These are phyloP conservation scores for Syzygium syzygioides DNA, from an alignment of 441 rosid species.

Conservation along the genomic window DNA sequence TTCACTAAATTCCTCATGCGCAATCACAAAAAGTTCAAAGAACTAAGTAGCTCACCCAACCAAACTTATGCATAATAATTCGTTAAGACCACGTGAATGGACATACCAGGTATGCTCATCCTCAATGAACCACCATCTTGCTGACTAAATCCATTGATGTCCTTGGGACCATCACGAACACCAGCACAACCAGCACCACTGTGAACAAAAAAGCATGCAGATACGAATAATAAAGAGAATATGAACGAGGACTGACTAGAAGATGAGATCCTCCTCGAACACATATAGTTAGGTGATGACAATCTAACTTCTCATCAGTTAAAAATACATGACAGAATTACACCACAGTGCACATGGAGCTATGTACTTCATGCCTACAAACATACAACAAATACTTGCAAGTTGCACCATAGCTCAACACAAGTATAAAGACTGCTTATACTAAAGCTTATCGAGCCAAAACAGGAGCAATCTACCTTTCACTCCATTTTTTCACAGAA, in stretches of 20 bases:
- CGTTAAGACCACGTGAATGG: not conserved
- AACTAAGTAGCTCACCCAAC: not conserved
- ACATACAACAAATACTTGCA: not conserved
- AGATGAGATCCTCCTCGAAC: not conserved
- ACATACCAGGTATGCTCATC: slow-evolving; percentile 29
- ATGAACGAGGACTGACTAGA: not conserved
- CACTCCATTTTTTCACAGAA: not conserved
- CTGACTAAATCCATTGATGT: slow-evolving; percentile 18
- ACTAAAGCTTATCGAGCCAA: not conserved
- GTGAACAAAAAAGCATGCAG: not conserved
- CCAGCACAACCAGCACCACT: slow-evolving; percentile 33
- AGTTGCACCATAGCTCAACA: not conserved
- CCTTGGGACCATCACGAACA: slow-evolving; percentile 11
- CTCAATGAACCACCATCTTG: slow-evolving; percentile 12
- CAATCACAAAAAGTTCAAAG: slow-evolving; percentile 15
- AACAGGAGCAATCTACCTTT: not conserved
- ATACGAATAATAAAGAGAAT: not conserved
- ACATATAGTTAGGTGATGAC: not conserved
- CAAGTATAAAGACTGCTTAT: not conserved
- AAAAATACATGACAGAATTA: not conserved
- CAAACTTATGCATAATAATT: not conserved
- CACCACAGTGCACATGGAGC: not conserved
- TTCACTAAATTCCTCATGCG: not conserved
- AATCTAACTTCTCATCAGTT: not conserved
- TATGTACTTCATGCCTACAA: not conserved